A percentile compares a stretch with the other conserved stretches of the same genome.
Evolutionary conservation across 345 rosid species (phyloP).

Genomic region (Noccaea caerulescens): DNA sequence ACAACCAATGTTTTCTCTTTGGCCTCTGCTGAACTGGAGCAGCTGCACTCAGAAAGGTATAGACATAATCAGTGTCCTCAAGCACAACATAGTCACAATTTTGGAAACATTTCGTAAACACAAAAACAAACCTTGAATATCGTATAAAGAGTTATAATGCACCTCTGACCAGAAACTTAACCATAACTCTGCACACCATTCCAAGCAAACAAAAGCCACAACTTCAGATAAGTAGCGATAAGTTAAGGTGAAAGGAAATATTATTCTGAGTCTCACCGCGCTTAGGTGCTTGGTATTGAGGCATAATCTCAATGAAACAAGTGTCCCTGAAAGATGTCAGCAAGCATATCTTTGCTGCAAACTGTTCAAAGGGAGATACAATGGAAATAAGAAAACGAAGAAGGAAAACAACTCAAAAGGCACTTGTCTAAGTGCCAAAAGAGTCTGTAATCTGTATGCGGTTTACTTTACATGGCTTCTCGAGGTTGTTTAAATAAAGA

Average conservation of each 20-base stretch:
- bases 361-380: conserved; percentile 55
- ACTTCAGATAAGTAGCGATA: conserved; percentile 9
- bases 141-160: conserved; percentile 94
- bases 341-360: conserved; percentile 92
- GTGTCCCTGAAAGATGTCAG: conserved; percentile 95
- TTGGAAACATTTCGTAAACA: conserved; percentile 4
- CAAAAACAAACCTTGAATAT: conserved; percentile 65
- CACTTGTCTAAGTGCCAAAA: too few species aligned
- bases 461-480: too few species aligned
- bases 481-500: conserved; percentile 8
- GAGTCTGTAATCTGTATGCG: too few species aligned
- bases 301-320: conserved; percentile 85
- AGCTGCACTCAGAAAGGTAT: conserved; percentile 48
- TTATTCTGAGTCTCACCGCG: conserved; percentile 53
- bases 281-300: conserved; percentile 67
- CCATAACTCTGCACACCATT: conserved; percentile 82
- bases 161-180: conserved; percentile 99
- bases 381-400: neutral
- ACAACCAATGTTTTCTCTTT: conserved; percentile 94
- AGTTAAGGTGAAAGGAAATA: conserved; percentile 8
- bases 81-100: conserved; percentile 21
- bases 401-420: too few species aligned
- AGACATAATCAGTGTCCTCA: conserved; percentile 24
- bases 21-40: conserved; percentile 71
- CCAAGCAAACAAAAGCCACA: conserved; percentile 16